These are phyloP conservation scores for Nannochloris sp. DNA, from an alignment of 139 green algal species.

Conservation along the genomic window DNA sequence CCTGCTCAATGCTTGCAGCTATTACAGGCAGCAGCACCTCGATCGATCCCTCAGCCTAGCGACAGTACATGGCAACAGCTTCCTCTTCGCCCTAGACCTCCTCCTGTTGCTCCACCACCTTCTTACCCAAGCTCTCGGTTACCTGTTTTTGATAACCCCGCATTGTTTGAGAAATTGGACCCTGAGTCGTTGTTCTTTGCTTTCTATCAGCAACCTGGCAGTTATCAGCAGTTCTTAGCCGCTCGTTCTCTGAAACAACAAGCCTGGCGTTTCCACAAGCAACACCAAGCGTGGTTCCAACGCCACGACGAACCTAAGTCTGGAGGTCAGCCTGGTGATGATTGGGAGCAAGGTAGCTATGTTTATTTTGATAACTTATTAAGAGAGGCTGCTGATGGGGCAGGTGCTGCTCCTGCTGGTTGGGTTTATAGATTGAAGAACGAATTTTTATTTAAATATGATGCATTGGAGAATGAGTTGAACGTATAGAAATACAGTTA, in stretches of 20 bases:
- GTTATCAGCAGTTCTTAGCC: conserved; percentile 87
- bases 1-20: conserved; percentile 27
- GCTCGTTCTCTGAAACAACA: conserved; percentile 88
- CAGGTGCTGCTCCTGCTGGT: conserved; percentile 32
- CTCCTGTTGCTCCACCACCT: conserved; percentile 45
- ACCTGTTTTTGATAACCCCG: conserved; percentile 68
- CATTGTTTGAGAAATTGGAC: conserved; percentile 88
- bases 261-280: conserved; percentile 93
- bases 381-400: conserved; percentile 56
- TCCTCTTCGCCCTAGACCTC: conserved; percentile 42
- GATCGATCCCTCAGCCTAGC: conserved; percentile 56
- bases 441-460: conserved; percentile 88
- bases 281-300: conserved; percentile 87
- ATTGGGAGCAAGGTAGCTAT: conserved; percentile 86
- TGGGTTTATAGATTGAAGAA: conserved; percentile 87
- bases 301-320: conserved; percentile 83
- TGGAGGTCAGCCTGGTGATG: conserved; percentile 60
- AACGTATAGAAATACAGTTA: conserved; percentile 4
- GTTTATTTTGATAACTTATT: conserved; percentile 89
- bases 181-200: conserved; percentile 94
- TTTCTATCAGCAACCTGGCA: conserved; percentile 94
- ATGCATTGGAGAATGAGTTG: conserved; percentile 69
- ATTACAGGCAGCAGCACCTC: conserved; percentile 23
- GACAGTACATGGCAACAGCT: conserved; percentile 50
- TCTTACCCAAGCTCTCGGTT: conserved; percentile 64